A percentile compares a stretch with the other conserved stretches of the same genome.
Evolutionary conservation across 371 early-diverging fungal species (phyloP).

Genomic region (Rhizopus sp.): DNA sequence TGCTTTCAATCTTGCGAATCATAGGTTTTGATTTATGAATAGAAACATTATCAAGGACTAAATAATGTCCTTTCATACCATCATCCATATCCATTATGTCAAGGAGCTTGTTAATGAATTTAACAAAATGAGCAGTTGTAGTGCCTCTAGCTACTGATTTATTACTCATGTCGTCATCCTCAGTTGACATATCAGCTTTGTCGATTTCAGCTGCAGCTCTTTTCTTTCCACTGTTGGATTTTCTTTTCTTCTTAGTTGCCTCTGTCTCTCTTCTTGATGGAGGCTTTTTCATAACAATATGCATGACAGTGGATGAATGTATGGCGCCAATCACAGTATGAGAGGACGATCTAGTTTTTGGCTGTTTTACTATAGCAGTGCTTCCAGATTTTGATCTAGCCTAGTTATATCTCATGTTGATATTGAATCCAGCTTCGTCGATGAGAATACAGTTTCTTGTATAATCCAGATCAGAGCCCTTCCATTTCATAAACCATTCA

Average conservation of each 20-base stretch:
- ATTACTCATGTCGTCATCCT: neutral
- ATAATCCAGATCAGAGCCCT: constrained; percentile 17
- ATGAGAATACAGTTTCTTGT: constrained; percentile 20
- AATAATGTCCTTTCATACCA: constrained; percentile 7
- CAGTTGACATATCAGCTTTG: neutral
- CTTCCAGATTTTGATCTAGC: constrained; percentile 6
- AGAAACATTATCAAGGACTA: constrained; percentile 11
- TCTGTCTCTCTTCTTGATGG: constrained; percentile 8
- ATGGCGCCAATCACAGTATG: constrained; percentile 18
- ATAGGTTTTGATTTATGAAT: constrained; percentile 7
- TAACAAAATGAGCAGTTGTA: constrained; percentile 17
- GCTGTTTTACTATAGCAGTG: constrained; percentile 4
- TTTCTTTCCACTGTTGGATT: constrained; percentile 11
- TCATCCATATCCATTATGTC: constrained; percentile 11
- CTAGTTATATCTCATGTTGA: constrained; percentile 12
- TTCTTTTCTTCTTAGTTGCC: constrained; percentile 1
- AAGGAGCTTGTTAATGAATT: constrained; percentile 14
- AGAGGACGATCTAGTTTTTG: constrained; percentile 7
- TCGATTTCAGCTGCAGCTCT: constrained; percentile 7
- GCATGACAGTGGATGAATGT: constrained; percentile 12
- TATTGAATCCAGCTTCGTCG: constrained; percentile 15
- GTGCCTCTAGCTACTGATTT: constrained; percentile 3
- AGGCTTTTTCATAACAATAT: constrained; percentile 13
- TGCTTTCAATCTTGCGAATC: constrained; percentile 5
- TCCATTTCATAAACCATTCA: too few species aligned